phyloP scores from a whole-genome alignment of 805 yeast species.

The Debaryomyces hansenii region DNA sequence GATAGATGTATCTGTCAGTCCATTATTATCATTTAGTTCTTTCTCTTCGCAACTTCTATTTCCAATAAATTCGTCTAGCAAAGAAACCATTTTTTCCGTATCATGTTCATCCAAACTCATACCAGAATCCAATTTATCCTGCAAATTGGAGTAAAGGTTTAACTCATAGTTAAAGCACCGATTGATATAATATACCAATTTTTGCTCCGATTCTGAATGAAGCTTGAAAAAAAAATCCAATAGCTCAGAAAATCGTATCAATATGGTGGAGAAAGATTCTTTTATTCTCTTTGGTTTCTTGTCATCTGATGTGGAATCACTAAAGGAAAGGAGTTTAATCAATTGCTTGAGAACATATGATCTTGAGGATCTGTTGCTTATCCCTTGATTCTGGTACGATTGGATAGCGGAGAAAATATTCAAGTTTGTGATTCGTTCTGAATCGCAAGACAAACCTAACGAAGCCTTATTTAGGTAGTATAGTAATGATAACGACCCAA shows the following conservation, averaged over 20 bases:
- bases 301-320: slow-evolving; percentile 1
- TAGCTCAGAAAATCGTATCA: slow-evolving; percentile 15
- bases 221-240: slow-evolving; percentile 15
- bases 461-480: slow-evolving; percentile 7
- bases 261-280: slow-evolving; percentile 16
- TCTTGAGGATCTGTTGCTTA: neutral
- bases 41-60: neutral
- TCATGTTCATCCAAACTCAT: slow-evolving; percentile 15
- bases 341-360: slow-evolving; percentile 3
- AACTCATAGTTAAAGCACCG: slow-evolving; percentile 20
- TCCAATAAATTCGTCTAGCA: slow-evolving; percentile 19
- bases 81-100: slow-evolving; percentile 19
- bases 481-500: slow-evolving; percentile 7
- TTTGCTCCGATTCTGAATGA: slow-evolving; percentile 16
- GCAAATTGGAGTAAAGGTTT: slow-evolving; percentile 14
- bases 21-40: neutral
- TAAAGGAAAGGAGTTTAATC: neutral
- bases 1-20: slow-evolving; percentile 7
- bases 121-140: slow-evolving; percentile 14
- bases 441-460: neutral
- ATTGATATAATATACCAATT: slow-evolving; percentile 14
- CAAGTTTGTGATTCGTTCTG: slow-evolving; percentile 1
- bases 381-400: slow-evolving; percentile 1
- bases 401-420: slow-evolving; percentile 3
- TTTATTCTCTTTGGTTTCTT: slow-evolving; percentile 15